Conservation (phyloP, 208 protist genomes). For the Acanthamoeba lenticulata region DNA sequence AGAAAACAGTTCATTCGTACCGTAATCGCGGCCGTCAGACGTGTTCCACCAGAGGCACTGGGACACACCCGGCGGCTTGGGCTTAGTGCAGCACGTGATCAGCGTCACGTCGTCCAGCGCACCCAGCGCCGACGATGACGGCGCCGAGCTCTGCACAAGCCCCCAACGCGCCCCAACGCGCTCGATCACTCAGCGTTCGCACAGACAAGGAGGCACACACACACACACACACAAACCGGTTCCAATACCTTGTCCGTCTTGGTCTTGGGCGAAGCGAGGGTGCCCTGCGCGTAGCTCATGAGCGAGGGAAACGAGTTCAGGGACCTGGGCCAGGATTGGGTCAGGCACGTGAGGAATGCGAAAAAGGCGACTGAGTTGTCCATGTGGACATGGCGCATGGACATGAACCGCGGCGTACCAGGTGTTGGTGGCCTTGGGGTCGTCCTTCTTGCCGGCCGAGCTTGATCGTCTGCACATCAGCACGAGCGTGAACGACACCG, state of each 20-base stretch:
- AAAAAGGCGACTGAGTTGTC: not conserved
- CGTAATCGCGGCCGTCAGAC: not conserved
- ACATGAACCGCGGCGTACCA: not conserved
- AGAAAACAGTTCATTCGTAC: too few species aligned
- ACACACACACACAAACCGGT: too few species aligned
- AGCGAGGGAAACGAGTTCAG: constrained; percentile 12
- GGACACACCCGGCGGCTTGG: not conserved
- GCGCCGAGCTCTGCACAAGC: not conserved
- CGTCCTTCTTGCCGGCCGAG: not conserved
- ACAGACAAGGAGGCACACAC: too few species aligned
- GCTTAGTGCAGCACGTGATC: not conserved
- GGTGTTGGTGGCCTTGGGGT: not conserved
- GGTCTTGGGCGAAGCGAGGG: not conserved
- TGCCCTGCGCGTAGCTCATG: constrained; percentile 43
- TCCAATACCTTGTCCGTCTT: constrained; percentile 23
- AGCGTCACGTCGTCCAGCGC: constrained; percentile 16
- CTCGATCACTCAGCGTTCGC: too few species aligned
- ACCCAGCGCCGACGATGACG: not conserved
- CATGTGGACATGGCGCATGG: too few species aligned
- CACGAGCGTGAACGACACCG: too few species aligned
- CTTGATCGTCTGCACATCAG: not conserved
- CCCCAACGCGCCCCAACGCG: too few species aligned
- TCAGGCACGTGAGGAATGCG: not conserved
- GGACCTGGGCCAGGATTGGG: not conserved
- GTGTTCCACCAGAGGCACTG: constrained; percentile 56